phyloP scores from a whole-genome alignment of 2,329 filamentous ascomycete species.

The Biscogniauxia mediterranea region DNA sequence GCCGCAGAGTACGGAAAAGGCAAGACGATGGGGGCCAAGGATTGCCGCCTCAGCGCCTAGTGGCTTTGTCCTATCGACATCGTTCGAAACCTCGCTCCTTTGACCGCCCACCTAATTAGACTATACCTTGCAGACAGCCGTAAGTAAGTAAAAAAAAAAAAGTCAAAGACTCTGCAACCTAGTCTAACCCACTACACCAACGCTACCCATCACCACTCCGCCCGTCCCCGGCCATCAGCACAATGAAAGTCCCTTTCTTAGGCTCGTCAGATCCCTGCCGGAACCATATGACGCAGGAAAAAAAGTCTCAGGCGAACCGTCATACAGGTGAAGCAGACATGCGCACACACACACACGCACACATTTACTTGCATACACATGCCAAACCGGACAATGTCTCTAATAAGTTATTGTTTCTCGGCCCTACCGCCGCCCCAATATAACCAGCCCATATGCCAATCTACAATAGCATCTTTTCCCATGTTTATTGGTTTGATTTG shows the following conservation, averaged over 20 bases:
- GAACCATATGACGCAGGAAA: conserved; percentile 38
- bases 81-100: conserved; percentile 34
- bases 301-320: conserved; percentile 31
- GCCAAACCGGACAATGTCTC: conserved; percentile 37
- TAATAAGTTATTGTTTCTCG: conserved; percentile 35
- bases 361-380: conserved; percentile 34
- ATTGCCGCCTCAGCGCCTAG: conserved; percentile 28
- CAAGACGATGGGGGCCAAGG: conserved; percentile 31
- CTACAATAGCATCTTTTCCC: conserved; percentile 27
- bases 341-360: conserved; percentile 30
- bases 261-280: conserved; percentile 34
- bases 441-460: conserved; percentile 33
- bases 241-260: conserved; percentile 32
- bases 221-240: conserved; percentile 32
- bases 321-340: conserved; percentile 34
- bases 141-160: conserved; percentile 19
- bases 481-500: conserved; percentile 27
- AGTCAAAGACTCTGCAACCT: conserved; percentile 30
- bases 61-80: conserved; percentile 31
- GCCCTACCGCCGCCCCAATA: conserved; percentile 36
- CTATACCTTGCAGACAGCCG: conserved; percentile 31
- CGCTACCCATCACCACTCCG: conserved; percentile 31
- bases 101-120: conserved; percentile 30
- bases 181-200: conserved; percentile 31
- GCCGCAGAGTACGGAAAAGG: conserved; percentile 26